These are phyloP conservation scores for Lepidium africanum DNA, from an alignment of 345 rosid species.

Conservation along the genomic window DNA sequence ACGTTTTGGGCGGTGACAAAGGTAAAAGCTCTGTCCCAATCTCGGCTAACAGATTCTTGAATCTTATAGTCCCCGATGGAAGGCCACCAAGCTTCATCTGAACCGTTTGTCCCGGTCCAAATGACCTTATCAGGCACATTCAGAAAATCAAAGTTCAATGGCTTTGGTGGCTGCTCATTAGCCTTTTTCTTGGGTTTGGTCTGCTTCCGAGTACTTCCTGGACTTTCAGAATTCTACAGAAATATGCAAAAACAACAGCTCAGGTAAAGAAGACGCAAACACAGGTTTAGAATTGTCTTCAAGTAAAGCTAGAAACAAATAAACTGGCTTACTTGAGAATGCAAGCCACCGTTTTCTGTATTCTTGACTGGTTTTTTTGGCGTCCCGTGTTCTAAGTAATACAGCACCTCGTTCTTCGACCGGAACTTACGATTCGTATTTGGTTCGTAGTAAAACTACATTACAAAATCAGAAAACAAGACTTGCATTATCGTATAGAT, in stretches of 20 bases:
- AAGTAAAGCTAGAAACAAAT: neutral
- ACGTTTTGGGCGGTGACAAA: conserved; percentile 6
- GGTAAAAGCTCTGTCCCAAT: conserved; percentile 45
- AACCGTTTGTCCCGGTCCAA: conserved; percentile 42
- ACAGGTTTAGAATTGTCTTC: neutral
- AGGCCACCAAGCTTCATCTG: conserved; percentile 44
- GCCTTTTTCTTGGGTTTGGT: neutral
- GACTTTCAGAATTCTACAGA: conserved; percentile 30
- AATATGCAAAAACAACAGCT: neutral
- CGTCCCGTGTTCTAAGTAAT: conserved; percentile 27
- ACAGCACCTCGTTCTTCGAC: conserved; percentile 30
- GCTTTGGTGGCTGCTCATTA: conserved; percentile 2
- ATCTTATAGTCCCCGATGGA: conserved; percentile 33
- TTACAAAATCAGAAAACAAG: neutral
- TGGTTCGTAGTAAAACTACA: conserved; percentile 36
- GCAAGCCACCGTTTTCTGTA: conserved; percentile 11
- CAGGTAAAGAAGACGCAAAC: neutral
- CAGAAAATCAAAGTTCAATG: conserved; percentile 37
- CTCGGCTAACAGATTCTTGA: conserved; percentile 30
- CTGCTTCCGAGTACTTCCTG: conserved; percentile 19
- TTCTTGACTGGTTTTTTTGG: conserved; percentile 8
- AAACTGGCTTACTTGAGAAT: conserved; percentile 29
- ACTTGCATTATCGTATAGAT: neutral
- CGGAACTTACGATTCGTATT: conserved; percentile 27
- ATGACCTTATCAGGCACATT: conserved; percentile 42